Conservation (phyloP, 2,329 filamentous ascomycete genomes). For the Phaeophleospora eucalypticola region DNA sequence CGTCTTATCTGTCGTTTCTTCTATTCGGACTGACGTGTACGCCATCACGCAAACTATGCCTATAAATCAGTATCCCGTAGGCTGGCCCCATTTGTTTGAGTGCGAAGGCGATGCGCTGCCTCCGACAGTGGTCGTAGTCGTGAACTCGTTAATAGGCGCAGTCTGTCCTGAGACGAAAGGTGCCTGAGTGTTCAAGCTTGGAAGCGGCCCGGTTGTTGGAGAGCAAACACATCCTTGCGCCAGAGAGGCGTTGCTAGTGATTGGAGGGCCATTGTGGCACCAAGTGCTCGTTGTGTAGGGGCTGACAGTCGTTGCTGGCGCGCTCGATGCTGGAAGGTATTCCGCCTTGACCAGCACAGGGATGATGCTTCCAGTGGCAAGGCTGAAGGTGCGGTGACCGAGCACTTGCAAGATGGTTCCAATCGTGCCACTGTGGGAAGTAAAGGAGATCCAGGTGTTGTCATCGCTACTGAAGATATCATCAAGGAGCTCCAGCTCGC, state of each 20-base stretch:
- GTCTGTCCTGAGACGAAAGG: conserved; percentile 18
- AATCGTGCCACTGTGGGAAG: conserved; percentile 59
- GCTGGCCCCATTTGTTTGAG: too few species aligned
- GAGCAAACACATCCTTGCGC: conserved; percentile 31
- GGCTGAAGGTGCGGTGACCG: conserved; percentile 57
- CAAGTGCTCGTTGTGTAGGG: conserved; percentile 33
- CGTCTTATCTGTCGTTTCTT: too few species aligned
- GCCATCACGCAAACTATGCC: too few species aligned
- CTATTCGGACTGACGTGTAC: too few species aligned
- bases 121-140: conserved; percentile 15
- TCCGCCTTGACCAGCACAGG: conserved; percentile 63
- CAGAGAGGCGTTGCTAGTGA: conserved; percentile 26
- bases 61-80: too few species aligned
- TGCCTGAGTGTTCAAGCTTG: conserved; percentile 17
- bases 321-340: conserved; percentile 34
- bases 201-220: conserved; percentile 14
- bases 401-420: conserved; percentile 51
- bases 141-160: conserved; percentile 21
- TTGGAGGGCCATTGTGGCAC: conserved; percentile 32
- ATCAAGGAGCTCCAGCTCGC: conserved; percentile 51
- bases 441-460: conserved; percentile 56
- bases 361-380: conserved; percentile 65
- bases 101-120: too few species aligned
- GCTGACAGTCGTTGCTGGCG: conserved; percentile 30
- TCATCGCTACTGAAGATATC: conserved; percentile 54